Percentiles rank a stretch among this genome's conserved stretches.
phyloP scores from a whole-genome alignment of 1,284 basidiomycete species.

The Ceratobasidium sp. region DNA sequence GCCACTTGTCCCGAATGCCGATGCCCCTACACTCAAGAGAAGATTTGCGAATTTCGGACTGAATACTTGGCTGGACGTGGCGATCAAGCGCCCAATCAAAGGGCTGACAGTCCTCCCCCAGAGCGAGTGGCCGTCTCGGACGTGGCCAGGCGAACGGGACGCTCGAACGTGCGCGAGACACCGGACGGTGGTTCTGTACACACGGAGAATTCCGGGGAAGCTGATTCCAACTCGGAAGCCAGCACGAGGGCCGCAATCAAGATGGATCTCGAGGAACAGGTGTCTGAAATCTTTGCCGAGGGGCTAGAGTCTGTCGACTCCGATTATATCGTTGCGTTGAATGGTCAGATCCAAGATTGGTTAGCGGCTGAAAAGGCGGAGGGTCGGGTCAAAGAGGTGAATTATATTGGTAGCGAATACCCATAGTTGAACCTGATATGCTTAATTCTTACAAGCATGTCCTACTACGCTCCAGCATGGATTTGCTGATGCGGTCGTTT shows the following conservation, averaged over 20 bases:
- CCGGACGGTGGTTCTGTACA: neutral
- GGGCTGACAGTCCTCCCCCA: neutral
- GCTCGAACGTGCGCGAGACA: neutral
- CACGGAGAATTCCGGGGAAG: neutral
- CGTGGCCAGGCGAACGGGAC: neutral
- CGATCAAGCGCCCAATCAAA: neutral
- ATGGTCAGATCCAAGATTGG: slow-evolving; percentile 13
- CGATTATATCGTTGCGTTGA: neutral
- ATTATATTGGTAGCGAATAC: neutral
- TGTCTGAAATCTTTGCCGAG: neutral
- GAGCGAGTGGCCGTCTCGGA: neutral
- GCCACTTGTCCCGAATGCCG: slow-evolving; percentile 17
- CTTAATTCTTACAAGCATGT: neutral
- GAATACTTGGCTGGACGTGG: neutral
- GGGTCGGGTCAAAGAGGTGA: slow-evolving; percentile 14
- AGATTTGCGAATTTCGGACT: slow-evolving; percentile 7
- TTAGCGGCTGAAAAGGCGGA: neutral
- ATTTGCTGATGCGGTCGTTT: neutral
- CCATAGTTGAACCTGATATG: no score
- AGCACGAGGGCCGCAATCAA: slow-evolving; percentile 6
- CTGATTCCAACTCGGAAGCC: neutral
- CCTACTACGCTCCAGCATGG: slow-evolving; percentile 9
- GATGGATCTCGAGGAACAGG: slow-evolving; percentile 4
- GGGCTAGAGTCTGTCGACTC: neutral
- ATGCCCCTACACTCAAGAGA: slow-evolving; percentile 8